Evolutionary conservation across 208 protist species (phyloP).

Genomic region (Leishmania major): DNA sequence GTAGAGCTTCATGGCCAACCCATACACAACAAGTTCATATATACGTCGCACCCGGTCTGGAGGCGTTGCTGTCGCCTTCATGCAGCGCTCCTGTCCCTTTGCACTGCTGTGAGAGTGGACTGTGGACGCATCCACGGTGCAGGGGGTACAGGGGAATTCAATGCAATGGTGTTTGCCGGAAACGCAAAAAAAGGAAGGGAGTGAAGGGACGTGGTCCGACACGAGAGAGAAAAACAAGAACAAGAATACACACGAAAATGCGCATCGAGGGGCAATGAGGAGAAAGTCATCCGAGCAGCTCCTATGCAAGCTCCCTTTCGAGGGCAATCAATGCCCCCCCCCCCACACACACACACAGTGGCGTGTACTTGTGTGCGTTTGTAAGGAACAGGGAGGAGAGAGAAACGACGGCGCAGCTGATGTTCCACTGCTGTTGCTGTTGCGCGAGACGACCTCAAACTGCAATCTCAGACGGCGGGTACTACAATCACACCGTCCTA

Average conservation of each 20-base stretch:
- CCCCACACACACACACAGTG: too few species aligned
- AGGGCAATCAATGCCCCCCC: background rate
- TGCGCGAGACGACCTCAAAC: background rate
- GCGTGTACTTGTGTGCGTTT: background rate
- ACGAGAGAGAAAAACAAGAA: background rate
- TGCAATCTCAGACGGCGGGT: background rate
- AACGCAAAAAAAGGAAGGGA: background rate
- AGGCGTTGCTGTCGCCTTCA: background rate
- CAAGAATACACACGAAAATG: background rate
- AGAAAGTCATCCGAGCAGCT: background rate
- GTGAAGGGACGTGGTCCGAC: background rate
- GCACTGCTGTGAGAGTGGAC: background rate
- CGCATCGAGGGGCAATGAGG: background rate
- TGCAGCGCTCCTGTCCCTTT: background rate
- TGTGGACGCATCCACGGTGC: background rate
- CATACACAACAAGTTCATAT: background rate
- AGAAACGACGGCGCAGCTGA: background rate
- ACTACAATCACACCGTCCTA: background rate
- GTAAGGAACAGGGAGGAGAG: background rate
- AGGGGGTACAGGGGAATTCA: background rate
- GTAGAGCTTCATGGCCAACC: conserved; percentile 90
- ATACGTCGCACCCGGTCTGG: too few species aligned
- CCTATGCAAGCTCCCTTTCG: background rate
- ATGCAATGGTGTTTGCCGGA: background rate
- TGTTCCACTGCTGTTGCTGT: background rate